Percentiles rank a stretch among this genome's conserved stretches.
Conservation (phyloP, 73 alveolate genomes). For the Tetrahymena thermophila region DNA sequence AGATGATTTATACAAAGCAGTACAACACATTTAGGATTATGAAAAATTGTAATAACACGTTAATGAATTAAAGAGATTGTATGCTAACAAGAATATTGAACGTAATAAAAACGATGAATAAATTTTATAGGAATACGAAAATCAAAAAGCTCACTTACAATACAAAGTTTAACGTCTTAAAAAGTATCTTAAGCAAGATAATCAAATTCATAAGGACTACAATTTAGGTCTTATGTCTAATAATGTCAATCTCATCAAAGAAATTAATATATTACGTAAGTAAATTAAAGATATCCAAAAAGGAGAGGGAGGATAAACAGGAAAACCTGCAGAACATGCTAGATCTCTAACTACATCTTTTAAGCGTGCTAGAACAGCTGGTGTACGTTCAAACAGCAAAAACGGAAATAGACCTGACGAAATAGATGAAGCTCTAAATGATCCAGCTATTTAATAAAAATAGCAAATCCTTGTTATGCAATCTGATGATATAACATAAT, state of each 20-base stretch:
- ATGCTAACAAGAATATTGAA: slow-evolving; percentile 38
- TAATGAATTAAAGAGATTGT: slow-evolving; percentile 48
- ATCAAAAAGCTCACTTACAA: slow-evolving; percentile 63
- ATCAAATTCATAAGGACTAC: slow-evolving; percentile 74
- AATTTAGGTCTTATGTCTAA: slow-evolving; percentile 74
- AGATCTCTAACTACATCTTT: not conserved
- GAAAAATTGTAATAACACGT: slow-evolving; percentile 62
- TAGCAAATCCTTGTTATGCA: not conserved
- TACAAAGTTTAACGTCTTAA: slow-evolving; percentile 70
- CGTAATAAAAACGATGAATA: slow-evolving; percentile 69
- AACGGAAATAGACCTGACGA: not conserved
- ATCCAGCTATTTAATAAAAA: not conserved
- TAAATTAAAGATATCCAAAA: slow-evolving; percentile 60
- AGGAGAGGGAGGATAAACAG: not conserved
- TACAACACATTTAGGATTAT: slow-evolving; percentile 44
- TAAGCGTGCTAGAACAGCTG: not conserved
- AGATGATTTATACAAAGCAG: slow-evolving; percentile 43
- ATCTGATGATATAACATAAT: not conserved
- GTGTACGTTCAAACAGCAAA: not conserved
- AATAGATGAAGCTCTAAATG: not conserved
- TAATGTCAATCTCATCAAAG: slow-evolving; percentile 67
- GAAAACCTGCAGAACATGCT: not conserved
- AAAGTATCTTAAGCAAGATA: slow-evolving; percentile 68
- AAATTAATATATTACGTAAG: slow-evolving; percentile 73
- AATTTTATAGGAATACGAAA: slow-evolving; percentile 64